phyloP scores from a whole-genome alignment of 2,329 filamentous ascomycete genomes.

The Clarireedia monteithiana region DNA sequence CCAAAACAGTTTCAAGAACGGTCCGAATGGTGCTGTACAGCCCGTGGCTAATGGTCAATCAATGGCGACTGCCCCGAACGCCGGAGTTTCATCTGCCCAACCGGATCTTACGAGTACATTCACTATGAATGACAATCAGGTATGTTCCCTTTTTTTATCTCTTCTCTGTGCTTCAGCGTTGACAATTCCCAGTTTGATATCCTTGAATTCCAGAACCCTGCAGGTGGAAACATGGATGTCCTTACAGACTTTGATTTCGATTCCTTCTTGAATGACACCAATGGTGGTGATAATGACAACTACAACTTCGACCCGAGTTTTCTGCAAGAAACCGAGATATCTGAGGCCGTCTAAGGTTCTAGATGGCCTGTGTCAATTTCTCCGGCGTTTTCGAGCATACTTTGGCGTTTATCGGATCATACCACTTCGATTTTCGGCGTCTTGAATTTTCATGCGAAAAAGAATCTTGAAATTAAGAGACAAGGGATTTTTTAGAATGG shows the following conservation, averaged over 20 bases:
- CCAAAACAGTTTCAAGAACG: slow-evolving; percentile 36
- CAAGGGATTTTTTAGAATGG: slow-evolving; percentile 1
- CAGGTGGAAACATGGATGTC: slow-evolving; percentile 41
- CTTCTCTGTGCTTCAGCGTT: neutral
- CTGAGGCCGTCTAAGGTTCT: slow-evolving; percentile 39
- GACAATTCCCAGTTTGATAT: slow-evolving; percentile 25
- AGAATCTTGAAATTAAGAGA: slow-evolving; percentile 8
- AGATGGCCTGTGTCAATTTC: slow-evolving; percentile 16
- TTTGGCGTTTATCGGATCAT: slow-evolving; percentile 29
- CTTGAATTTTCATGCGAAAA: slow-evolving; percentile 26
- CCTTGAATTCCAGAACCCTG: slow-evolving; percentile 50
- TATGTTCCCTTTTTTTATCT: slow-evolving; percentile 8
- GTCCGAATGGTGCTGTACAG: slow-evolving; percentile 36
- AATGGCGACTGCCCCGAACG: slow-evolving; percentile 34
- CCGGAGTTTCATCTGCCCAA: slow-evolving; percentile 37
- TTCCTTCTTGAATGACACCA: slow-evolving; percentile 51
- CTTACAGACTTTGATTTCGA: slow-evolving; percentile 63
- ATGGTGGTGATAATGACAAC: slow-evolving; percentile 36
- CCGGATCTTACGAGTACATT: slow-evolving; percentile 41
- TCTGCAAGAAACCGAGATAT: slow-evolving; percentile 51
- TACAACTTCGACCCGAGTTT: slow-evolving; percentile 51
- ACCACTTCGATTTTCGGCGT: slow-evolving; percentile 22
- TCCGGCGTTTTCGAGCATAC: slow-evolving; percentile 29
- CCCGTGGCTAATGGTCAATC: slow-evolving; percentile 31
- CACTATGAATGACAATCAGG: slow-evolving; percentile 34